Percentiles rank a stretch among this genome's conserved stretches.
Conservation (phyloP, 2,329 filamentous ascomycete genomes). For the Stagonosporopsis cucurbitacearum region DNA sequence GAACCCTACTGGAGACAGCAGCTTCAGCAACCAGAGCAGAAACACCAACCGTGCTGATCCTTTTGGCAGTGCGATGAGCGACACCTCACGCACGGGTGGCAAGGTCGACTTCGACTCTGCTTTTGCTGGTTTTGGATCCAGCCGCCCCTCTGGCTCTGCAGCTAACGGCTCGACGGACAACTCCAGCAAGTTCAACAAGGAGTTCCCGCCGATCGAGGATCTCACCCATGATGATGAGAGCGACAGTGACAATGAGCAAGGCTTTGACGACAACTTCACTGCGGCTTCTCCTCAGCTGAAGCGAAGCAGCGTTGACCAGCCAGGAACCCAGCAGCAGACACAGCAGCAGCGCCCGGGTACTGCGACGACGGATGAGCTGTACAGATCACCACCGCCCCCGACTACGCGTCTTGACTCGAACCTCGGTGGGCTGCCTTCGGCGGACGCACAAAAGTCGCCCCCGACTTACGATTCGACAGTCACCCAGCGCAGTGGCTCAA, state of each 20-base stretch:
- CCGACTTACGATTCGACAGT: constrained; percentile 61
- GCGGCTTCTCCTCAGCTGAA: constrained; percentile 59
- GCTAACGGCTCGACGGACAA: constrained; percentile 38
- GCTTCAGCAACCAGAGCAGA: constrained; percentile 55
- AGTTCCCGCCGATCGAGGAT: constrained; percentile 94
- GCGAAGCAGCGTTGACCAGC: constrained; percentile 34
- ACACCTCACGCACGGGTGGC: constrained; percentile 50
- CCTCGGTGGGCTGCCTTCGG: constrained; percentile 55
- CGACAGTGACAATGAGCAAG: constrained; percentile 69
- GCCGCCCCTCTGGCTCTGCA: constrained; percentile 57
- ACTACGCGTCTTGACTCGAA: constrained; percentile 46
- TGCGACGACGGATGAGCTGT: constrained; percentile 41
- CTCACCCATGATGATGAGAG: constrained; percentile 84
- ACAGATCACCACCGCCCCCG: constrained; percentile 41
- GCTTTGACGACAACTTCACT: constrained; percentile 93
- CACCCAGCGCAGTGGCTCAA: constrained; percentile 46
- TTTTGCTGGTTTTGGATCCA: constrained; percentile 73
- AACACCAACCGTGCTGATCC: constrained; percentile 52
- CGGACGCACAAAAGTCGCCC: constrained; percentile 65
- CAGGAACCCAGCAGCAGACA: constrained; percentile 31
- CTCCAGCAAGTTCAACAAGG: constrained; percentile 67
- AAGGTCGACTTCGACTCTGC: constrained; percentile 87
- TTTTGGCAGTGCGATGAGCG: constrained; percentile 43
- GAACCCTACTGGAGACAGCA: constrained; percentile 57
- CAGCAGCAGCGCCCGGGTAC: constrained; percentile 39